A percentile compares a stretch with the other conserved stretches of the same genome.
Conservation (phyloP, 139 green algal genomes). For the Eudorina sp. region DNA sequence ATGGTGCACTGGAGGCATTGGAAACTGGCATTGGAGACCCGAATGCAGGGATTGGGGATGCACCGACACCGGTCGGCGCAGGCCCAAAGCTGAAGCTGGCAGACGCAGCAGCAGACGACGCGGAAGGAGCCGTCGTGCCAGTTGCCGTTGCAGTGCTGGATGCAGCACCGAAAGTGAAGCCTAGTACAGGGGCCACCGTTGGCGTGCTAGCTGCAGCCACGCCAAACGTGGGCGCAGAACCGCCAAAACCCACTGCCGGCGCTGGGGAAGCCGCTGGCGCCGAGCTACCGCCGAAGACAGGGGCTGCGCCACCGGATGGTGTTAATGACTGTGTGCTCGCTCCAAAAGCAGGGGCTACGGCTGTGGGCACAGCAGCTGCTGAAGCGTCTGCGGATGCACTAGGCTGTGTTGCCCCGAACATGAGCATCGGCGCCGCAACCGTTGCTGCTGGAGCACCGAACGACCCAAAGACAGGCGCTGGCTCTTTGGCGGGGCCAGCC, state of each 20-base stretch:
- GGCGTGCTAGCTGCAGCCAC: background rate
- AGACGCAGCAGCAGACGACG: background rate
- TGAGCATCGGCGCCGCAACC: background rate
- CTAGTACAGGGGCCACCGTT: background rate
- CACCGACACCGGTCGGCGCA: background rate
- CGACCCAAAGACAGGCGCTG: background rate
- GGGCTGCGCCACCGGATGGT: background rate
- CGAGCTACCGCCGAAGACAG: background rate
- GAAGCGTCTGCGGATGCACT: background rate
- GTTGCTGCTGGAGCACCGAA: background rate
- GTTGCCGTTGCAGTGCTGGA: background rate
- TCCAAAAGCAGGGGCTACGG: background rate
- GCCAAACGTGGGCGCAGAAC: no score
- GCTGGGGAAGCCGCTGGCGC: no score
- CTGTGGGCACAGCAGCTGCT: background rate
- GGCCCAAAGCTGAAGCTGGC: background rate
- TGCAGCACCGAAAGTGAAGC: slow-evolving; percentile 17
- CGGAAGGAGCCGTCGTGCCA: background rate
- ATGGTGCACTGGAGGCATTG: background rate
- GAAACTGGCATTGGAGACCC: slow-evolving; percentile 4
- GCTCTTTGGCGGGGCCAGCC: background rate
- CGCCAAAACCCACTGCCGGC: no score
- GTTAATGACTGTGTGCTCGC: background rate
- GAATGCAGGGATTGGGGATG: background rate
- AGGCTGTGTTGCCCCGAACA: background rate